Conservation (phyloP, 2,329 filamentous ascomycete species). For the Neofusicoccum parvum region DNA sequence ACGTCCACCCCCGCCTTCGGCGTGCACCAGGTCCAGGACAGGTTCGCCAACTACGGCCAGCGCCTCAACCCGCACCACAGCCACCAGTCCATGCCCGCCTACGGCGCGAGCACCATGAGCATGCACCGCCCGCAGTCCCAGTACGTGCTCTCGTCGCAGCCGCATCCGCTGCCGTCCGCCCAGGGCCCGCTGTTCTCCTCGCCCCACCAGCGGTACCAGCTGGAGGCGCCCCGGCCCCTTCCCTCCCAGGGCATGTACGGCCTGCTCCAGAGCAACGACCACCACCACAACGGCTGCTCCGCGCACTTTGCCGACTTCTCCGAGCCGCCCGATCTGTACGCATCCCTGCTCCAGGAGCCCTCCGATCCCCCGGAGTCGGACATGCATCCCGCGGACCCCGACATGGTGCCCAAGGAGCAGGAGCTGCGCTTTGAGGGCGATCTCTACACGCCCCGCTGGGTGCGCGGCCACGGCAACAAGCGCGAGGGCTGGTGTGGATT, state of each 20-base stretch:
- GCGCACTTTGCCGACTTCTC: conserved; percentile 73
- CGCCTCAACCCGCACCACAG: conserved; percentile 53
- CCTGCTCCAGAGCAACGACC: conserved; percentile 74
- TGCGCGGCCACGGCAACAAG: conserved; percentile 83
- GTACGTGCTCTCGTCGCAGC: conserved; percentile 41
- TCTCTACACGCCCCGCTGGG: conserved; percentile 81
- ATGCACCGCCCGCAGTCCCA: conserved; percentile 37
- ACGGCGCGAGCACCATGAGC: conserved; percentile 35
- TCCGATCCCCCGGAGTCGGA: conserved; percentile 75
- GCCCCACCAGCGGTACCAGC: conserved; percentile 54
- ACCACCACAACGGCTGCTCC: conserved; percentile 62
- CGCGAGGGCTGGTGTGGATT: conserved; percentile 89
- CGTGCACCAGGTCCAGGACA: conserved; percentile 60
- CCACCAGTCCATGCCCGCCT: conserved; percentile 43
- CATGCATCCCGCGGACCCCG: conserved; percentile 77
- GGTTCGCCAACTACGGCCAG: conserved; percentile 62
- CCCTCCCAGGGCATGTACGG: conserved; percentile 74
- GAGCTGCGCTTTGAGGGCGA: conserved; percentile 75
- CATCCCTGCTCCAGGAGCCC: conserved; percentile 73
- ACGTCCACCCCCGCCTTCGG: conserved; percentile 66
- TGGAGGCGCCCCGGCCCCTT: conserved; percentile 58
- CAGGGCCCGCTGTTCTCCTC: conserved; percentile 48
- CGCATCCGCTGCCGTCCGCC: conserved; percentile 42
- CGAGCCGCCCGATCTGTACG: conserved; percentile 76
- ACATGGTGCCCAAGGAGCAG: conserved; percentile 76